Base-by-base conservation (phyloP, 495 filamentous ascomycete genomes). In the Recurvomyces mirabilis region DNA sequence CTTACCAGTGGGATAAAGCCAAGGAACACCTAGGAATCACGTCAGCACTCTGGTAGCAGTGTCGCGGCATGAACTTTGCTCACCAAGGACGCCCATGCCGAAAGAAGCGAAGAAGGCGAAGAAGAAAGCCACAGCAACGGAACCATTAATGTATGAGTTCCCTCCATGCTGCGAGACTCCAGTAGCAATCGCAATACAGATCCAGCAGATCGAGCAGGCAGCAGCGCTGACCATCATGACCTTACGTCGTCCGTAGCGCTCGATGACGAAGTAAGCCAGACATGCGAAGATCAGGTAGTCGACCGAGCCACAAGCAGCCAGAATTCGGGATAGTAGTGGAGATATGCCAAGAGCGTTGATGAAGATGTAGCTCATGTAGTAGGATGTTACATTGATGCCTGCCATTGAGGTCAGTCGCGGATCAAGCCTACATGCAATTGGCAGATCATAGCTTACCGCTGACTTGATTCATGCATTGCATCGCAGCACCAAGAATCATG, bases 401-500 rank as follows among this genome's bases (percentile, higher is more conserved):
- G n/a, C n/a, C n/a, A n/a, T n/a, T n/a, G n/a, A n/a, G n/a, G n/a
- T n/a, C n/a, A n/a, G n/a, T n/a, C n/a, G n/a, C n/a, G n/a, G n/a
- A n/a, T n/a, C n/a, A n/a, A n/a, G n/a, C n/a, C n/a, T n/a, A n/a
- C n/a, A n/a, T n/a, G n/a, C n/a, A n/a, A n/a, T n/a, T n/a, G n/a
- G n/a, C n/a, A n/a, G n/a, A n/a, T n/a, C n/a, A n/a, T n/a, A n/a
- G n/a, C n/a, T n/a, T 50, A 4, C 37, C 47, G 14, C 22, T 38
- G 11, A 59, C 46, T 29, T 62, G 59, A 28, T 60, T 60, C 55
- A 60, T 58, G 1, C 47, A 47, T 41, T 62, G 59, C 52, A 59
- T 60, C 43, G 46, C 52, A 18, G 58, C 55, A 6, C 58, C 58
- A 1, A 60, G 47, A 25, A 57, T 52, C 55, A 63, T 58, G 1